Evolutionary conservation across 1,139 yeast genomes (phyloP).

Genomic region (Pichia sp.): DNA sequence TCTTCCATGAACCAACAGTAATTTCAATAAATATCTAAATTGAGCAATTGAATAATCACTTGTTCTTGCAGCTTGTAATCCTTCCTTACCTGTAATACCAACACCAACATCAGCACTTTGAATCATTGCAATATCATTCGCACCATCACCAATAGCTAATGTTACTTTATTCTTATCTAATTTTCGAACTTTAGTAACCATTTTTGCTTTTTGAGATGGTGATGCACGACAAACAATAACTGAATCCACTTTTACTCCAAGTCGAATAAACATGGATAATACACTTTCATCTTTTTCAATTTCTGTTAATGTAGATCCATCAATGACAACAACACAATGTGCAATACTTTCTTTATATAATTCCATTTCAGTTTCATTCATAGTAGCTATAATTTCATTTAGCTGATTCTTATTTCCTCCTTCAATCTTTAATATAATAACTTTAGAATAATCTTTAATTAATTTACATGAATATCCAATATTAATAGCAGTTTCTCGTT

Average conservation of each 20-base stretch:
- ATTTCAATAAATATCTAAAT: constrained; percentile 74
- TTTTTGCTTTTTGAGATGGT: constrained; percentile 90
- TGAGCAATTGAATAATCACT: constrained; percentile 96
- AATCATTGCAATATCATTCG: constrained; percentile 98
- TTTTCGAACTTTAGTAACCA: constrained; percentile 74
- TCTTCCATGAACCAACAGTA: constrained; percentile 88
- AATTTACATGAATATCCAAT: constrained; percentile 93
- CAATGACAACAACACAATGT: constrained; percentile 89
- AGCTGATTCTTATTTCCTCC: background rate
- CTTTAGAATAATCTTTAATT: constrained; percentile 88
- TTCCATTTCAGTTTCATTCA: constrained; percentile 56
- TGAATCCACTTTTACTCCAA: constrained; percentile 83
- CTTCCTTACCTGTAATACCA: constrained; percentile 96
- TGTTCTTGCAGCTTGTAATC: constrained; percentile 91
- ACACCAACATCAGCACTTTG: constrained; percentile 98
- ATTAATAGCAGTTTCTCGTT: constrained; percentile 94
- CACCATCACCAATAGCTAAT: constrained; percentile 98
- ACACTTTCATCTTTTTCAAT: constrained; percentile 69
- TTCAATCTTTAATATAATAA: constrained; percentile 64
- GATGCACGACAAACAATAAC: constrained; percentile 95
- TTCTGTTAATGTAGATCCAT: constrained; percentile 73
- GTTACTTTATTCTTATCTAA: constrained; percentile 67
- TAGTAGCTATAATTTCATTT: constrained; percentile 35
- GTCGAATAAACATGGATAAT: constrained; percentile 69
- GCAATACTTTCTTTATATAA: constrained; percentile 70